Percentiles rank a stretch among this genome's conserved stretches.
Conservation (phyloP, 495 filamentous ascomycete species). For the Chlorociboria aeruginascens region DNA sequence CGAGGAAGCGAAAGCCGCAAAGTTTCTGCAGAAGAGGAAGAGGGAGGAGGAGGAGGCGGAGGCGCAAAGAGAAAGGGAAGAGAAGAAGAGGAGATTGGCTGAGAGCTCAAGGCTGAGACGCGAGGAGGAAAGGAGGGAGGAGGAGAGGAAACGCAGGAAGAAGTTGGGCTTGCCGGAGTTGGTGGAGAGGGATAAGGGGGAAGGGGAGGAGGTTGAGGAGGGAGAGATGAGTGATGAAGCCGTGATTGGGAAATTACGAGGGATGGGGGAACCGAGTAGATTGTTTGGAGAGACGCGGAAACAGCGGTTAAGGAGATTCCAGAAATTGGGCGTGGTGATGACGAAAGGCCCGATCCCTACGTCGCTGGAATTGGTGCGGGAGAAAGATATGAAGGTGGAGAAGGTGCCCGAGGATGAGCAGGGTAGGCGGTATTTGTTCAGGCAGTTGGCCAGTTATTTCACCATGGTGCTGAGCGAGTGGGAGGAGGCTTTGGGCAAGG, state of each 20-base stretch:
- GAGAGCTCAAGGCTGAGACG: conserved; percentile 60
- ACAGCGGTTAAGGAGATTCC: conserved; percentile 56
- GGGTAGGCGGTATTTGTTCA: conserved; percentile 54
- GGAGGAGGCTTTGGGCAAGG: conserved; percentile 60
- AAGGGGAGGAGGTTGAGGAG: conserved; percentile 32
- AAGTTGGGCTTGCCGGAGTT: conserved; percentile 60
- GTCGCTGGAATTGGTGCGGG: conserved; percentile 59
- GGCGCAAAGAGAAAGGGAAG: conserved; percentile 54
- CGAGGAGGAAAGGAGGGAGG: conserved; percentile 57
- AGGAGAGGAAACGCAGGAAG: conserved; percentile 35
- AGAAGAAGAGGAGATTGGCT: conserved; percentile 67
- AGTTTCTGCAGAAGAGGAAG: conserved; percentile 65
- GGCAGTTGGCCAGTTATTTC: conserved; percentile 88
- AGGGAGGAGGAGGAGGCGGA: conserved; percentile 76
- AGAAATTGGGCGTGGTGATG: conserved; percentile 34
- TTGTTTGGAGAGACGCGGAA: conserved; percentile 80
- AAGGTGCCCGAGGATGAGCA: conserved; percentile 45
- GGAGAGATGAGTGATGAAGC: conserved; percentile 59
- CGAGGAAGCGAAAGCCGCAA: conserved; percentile 54
- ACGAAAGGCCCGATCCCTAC: conserved; percentile 50
- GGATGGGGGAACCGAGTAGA: conserved; percentile 54
- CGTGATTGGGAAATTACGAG: conserved; percentile 53
- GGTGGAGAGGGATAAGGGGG: conserved; percentile 30
- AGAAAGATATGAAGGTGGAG: conserved; percentile 78
- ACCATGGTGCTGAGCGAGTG: conserved; percentile 84